Base-by-base conservation (phyloP, 345 rosid species). In the Brassica incana region DNA sequence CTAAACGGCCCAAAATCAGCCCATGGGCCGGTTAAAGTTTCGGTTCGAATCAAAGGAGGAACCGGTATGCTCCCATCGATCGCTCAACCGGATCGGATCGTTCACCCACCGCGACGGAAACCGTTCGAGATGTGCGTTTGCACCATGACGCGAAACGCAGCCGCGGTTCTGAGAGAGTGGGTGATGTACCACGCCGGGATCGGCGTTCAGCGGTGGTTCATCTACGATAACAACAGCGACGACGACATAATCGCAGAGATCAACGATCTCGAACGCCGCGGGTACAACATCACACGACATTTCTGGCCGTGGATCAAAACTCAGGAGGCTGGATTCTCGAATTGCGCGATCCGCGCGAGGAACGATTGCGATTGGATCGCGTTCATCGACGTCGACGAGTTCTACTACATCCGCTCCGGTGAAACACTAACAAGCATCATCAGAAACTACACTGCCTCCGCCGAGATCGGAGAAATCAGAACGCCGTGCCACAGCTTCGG, bases 221-320 rank as follows among this genome's bases (percentile, higher is more conserved):
- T 94, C 35, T 94, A 94, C 58, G 95, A 94, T 23, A 94, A 94
- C 85, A 94, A 90, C 54, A 94, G 97, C n/a, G 89, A 91, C 0
- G 97, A 94, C 60, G 88, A 88, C 1, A 82, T 83, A 2, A 77
- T 79, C 2, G 76, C 70, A 0, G 88, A 86, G 0, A 72, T 92
- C 29, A 76, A 80, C 5, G 82, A 82, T 1, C 80, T 93, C 7
- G 45, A 54, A 3, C 29, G 27, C 0, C 78, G 71, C 0, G 82
- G 82, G 12, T 86, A 80, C 72, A 90, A 88, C 69, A 80, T 92
- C 61, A 76, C 92, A 0, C 69, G 91, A 35, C 95, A 91, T 66
- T 18, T 84, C 0, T 91, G 98, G 98, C 98, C 98, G 4, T 94
- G 98, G 98, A 78, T 88, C 29, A 94, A 92, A 86, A 85, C 97